Conservation (phyloP, 257 asterid species). For the Leptodermis oblonga region DNA sequence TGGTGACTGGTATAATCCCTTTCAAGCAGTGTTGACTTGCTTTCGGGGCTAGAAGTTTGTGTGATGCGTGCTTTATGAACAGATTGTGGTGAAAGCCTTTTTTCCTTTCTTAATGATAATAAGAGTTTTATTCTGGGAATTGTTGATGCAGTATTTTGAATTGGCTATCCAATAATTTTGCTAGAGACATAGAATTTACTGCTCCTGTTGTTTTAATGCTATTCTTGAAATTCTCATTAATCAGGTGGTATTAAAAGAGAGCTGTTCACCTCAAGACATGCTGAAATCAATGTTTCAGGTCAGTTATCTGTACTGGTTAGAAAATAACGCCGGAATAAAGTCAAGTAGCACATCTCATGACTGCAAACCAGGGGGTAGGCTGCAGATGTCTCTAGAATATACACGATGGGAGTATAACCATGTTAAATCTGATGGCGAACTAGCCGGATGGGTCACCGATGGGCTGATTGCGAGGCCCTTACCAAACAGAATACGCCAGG, state of each 20-base stretch:
- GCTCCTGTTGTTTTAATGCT: conserved; percentile 3
- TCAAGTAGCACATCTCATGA: conserved; percentile 46
- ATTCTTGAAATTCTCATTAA: conserved; percentile 13
- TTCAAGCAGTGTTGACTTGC: not conserved
- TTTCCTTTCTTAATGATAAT: no score
- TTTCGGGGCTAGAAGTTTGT: not conserved
- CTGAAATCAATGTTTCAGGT: conserved; percentile 83
- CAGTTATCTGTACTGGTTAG: conserved; percentile 84
- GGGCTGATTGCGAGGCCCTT: conserved; percentile 89
- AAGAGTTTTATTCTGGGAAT: not conserved
- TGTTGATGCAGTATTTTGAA: not conserved
- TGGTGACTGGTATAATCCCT: not conserved
- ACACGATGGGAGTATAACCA: conserved; percentile 70
- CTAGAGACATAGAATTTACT: not conserved
- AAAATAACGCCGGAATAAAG: conserved; percentile 73
- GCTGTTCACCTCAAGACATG: conserved; percentile 76
- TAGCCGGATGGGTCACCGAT: conserved; percentile 70
- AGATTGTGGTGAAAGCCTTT: no score
- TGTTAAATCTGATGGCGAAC: conserved; percentile 58
- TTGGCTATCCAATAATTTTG: not conserved
- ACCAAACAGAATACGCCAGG: conserved; percentile 57
- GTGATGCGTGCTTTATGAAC: not conserved
- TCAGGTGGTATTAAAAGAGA: conserved; percentile 88
- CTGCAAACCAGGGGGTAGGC: conserved; percentile 82
- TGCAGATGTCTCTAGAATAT: conserved; percentile 72